Evolutionary conservation across 371 early-diverging fungal genomes (phyloP).

Genomic region (Actinomortierella ambigua): DNA sequence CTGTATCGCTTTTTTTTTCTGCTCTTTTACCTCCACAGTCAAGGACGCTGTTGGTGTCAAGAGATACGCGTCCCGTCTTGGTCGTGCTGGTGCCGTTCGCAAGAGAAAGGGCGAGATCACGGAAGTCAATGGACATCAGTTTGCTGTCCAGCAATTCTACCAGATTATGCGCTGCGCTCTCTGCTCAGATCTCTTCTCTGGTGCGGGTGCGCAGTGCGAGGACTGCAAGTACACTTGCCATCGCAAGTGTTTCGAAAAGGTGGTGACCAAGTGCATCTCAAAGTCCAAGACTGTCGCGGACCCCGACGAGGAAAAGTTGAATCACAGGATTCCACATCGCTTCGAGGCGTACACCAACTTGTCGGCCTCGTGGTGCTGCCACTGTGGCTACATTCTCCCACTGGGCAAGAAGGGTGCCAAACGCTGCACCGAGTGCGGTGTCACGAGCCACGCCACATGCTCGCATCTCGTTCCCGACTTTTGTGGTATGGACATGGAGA

Average conservation of each 20-base stretch:
- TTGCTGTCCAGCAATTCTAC: slow-evolving; percentile 83
- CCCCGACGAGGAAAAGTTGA: slow-evolving; percentile 67
- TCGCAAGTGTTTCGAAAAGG: slow-evolving; percentile 82
- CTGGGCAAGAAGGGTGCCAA: slow-evolving; percentile 75
- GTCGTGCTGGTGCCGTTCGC: slow-evolving; percentile 88
- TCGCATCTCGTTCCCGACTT: slow-evolving; percentile 86
- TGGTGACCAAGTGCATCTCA: slow-evolving; percentile 92
- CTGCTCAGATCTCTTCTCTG: slow-evolving; percentile 88
- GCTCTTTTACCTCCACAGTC: slow-evolving; percentile 15
- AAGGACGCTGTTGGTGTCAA: slow-evolving; percentile 57
- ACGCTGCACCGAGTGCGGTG: slow-evolving; percentile 76
- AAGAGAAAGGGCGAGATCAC: slow-evolving; percentile 76
- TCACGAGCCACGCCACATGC: slow-evolving; percentile 87
- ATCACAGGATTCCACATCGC: slow-evolving; percentile 94
- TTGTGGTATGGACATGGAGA: slow-evolving; percentile 89
- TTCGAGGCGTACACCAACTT: slow-evolving; percentile 79
- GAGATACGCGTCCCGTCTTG: slow-evolving; percentile 72
- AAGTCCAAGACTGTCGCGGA: slow-evolving; percentile 64
- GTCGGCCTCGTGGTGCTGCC: slow-evolving; percentile 94
- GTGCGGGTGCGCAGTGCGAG: slow-evolving; percentile 90
- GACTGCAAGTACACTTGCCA: slow-evolving; percentile 96
- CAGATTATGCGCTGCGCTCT: slow-evolving; percentile 94
- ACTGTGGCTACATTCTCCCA: slow-evolving; percentile 95
- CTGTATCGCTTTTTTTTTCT: slow-evolving; percentile 3
- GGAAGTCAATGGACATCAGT: slow-evolving; percentile 89